phyloP scores from a whole-genome alignment of 1,284 basidiomycete genomes.

The Ceratobasidium sp. region DNA sequence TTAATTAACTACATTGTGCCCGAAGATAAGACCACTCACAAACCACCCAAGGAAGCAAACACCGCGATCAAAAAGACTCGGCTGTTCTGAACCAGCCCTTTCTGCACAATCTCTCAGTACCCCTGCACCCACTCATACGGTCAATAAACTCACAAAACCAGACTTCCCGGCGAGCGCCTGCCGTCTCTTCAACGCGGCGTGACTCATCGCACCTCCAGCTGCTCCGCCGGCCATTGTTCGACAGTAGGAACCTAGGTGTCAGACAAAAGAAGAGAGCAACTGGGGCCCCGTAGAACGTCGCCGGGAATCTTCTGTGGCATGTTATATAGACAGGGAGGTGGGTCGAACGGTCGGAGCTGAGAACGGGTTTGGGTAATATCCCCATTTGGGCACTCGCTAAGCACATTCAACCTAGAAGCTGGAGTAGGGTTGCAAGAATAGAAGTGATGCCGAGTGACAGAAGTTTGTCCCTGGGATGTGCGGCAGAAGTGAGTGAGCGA shows the following conservation, averaged over 20 bases:
- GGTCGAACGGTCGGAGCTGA: constrained; percentile 14
- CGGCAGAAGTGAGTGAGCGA: background rate
- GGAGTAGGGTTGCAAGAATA: background rate
- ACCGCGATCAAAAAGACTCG: constrained; percentile 71
- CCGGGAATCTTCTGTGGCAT: constrained; percentile 12
- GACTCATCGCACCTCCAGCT: constrained; percentile 31
- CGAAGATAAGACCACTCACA: constrained; percentile 60
- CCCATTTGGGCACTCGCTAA: constrained; percentile 24
- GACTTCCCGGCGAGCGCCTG: constrained; percentile 69
- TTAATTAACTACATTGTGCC: constrained; percentile 25
- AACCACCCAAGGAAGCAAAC: constrained; percentile 76
- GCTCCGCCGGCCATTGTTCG: constrained; percentile 47
- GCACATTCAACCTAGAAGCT: background rate
- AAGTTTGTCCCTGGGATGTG: constrained; percentile 3
- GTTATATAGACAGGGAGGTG: constrained; percentile 29
- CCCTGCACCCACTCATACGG: background rate
- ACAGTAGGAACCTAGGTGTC: background rate
- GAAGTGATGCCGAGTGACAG: constrained; percentile 28
- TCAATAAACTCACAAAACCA: constrained; percentile 66
- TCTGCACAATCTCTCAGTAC: constrained; percentile 55
- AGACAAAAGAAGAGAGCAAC: background rate
- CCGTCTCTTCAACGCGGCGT: constrained; percentile 60
- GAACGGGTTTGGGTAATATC: constrained; percentile 1
- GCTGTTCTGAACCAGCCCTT: constrained; percentile 69
- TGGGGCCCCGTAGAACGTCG: constrained; percentile 25